These are phyloP conservation scores for Cocos nucifera DNA, from an alignment of 176 grass and related monocot species.

Conservation along the genomic window DNA sequence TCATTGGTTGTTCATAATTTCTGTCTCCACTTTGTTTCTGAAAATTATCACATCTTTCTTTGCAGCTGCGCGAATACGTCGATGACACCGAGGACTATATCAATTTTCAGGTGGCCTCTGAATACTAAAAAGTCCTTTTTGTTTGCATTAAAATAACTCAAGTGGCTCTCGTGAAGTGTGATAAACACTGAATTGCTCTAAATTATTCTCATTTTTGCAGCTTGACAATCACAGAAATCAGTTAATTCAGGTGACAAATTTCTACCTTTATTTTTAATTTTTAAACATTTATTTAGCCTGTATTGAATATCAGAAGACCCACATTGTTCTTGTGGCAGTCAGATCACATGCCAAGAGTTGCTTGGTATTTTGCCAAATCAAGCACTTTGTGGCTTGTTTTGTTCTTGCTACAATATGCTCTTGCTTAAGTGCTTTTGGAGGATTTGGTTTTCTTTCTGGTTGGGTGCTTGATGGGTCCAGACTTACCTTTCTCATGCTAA, in stretches of 20 bases:
- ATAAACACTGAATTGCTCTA: not conserved
- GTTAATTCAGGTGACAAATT: constrained; percentile 18
- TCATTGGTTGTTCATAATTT: not conserved
- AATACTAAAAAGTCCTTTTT: constrained; percentile 1
- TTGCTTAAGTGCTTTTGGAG: too few species aligned
- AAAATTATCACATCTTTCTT: not conserved
- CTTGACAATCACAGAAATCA: constrained; percentile 26
- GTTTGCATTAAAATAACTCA: not conserved
- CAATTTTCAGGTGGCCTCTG: constrained; percentile 16
- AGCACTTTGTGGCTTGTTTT: too few species aligned
- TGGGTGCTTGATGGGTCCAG: too few species aligned
- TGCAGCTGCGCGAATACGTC: constrained; percentile 19
- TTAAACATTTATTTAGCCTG: too few species aligned
- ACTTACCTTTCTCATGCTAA: not conserved
- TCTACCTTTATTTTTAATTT: not conserved
- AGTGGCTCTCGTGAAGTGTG: not conserved
- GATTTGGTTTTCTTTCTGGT: too few species aligned
- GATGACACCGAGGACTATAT: constrained; percentile 28
- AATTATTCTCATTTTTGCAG: constrained; percentile 4
- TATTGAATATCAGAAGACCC: too few species aligned
- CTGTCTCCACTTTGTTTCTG: not conserved
- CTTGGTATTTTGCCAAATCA: too few species aligned
- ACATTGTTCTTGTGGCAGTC: too few species aligned
- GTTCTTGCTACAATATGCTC: too few species aligned
- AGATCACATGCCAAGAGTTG: too few species aligned